Evolutionary conservation across 805 yeast species (phyloP).

Genomic region (Candida vartiovaarae): DNA sequence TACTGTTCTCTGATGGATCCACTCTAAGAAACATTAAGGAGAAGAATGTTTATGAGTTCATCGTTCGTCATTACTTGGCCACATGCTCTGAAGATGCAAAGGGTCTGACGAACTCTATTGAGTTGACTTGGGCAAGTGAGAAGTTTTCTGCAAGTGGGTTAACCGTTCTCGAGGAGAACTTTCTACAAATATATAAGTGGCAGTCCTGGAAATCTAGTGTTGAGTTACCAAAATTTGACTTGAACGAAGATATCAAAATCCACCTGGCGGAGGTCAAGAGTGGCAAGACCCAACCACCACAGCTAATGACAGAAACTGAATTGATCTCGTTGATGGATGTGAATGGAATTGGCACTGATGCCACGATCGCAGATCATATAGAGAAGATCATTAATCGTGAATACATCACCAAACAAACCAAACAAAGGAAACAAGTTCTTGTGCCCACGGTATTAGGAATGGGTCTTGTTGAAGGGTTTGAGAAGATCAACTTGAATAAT

Average conservation of each 20-base stretch:
- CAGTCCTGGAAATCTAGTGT: conserved; percentile 66
- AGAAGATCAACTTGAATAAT: conserved; percentile 62
- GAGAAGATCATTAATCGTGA: conserved; percentile 65
- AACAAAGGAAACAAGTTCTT: conserved; percentile 35
- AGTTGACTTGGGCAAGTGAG: conserved; percentile 75
- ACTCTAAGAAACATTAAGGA: conserved; percentile 36
- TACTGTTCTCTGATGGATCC: conserved; percentile 35
- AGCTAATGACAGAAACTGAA: conserved; percentile 84
- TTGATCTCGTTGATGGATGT: conserved; percentile 90
- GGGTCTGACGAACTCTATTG: conserved; percentile 60
- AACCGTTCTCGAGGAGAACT: conserved; percentile 66
- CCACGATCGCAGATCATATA: conserved; percentile 97
- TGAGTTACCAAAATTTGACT: conserved; percentile 54
- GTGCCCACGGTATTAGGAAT: conserved; percentile 81
- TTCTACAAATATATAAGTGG: conserved; percentile 73
- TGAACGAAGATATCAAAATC: conserved; percentile 53
- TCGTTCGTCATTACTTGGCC: conserved; percentile 81
- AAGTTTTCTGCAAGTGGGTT: conserved; percentile 67
- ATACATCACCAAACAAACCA: conserved; percentile 47
- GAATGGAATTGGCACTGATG: conserved; percentile 98
- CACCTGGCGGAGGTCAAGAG: conserved; percentile 50
- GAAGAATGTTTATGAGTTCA: conserved; percentile 75
- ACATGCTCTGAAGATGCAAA: conserved; percentile 88
- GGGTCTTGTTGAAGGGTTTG: conserved; percentile 85
- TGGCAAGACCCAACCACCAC: conserved; percentile 80